A percentile compares a stretch with the other conserved stretches of the same genome.
phyloP scores from a whole-genome alignment of 192 early-diverging fungal genomes.

The Phlyctochytrium arcticum region DNA sequence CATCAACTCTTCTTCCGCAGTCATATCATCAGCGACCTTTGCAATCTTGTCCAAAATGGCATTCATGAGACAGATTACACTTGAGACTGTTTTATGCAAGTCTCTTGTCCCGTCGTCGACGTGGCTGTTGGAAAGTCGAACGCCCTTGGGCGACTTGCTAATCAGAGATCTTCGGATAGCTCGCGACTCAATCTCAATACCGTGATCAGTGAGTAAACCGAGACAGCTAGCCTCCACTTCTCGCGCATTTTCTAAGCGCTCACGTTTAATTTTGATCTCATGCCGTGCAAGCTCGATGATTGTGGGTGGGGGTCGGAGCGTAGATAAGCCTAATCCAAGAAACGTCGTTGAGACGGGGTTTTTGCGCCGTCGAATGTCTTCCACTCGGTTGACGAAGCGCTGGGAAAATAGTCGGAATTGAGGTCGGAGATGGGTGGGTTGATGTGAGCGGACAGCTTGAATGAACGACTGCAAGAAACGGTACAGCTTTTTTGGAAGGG shows the following conservation, averaged over 20 bases:
- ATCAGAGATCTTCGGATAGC: background rate
- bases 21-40: background rate
- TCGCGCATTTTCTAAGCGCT: slow-evolving; percentile 6
- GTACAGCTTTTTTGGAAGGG: slow-evolving; percentile 15
- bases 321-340: slow-evolving; percentile 1
- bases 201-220: slow-evolving; percentile 55
- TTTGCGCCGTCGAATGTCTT: no score
- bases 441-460: slow-evolving; percentile 3
- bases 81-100: background rate
- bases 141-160: background rate
- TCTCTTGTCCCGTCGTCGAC: background rate
- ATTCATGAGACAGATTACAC: slow-evolving; percentile 7
- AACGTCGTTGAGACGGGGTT: background rate
- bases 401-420: slow-evolving; percentile 16
- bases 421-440: slow-evolving; percentile 1
- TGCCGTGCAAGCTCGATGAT: slow-evolving; percentile 18
- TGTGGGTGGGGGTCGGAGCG: slow-evolving; percentile 4
- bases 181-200: slow-evolving; percentile 26
- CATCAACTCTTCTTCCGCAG: slow-evolving; percentile 7
- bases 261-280: slow-evolving; percentile 20
- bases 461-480: slow-evolving; percentile 1
- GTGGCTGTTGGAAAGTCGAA: background rate
- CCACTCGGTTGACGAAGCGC: background rate
- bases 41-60: slow-evolving; percentile 23
- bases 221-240: slow-evolving; percentile 58